phyloP scores from a whole-genome alignment of 805 yeast species.

The Debaryomyces prosopidis region DNA sequence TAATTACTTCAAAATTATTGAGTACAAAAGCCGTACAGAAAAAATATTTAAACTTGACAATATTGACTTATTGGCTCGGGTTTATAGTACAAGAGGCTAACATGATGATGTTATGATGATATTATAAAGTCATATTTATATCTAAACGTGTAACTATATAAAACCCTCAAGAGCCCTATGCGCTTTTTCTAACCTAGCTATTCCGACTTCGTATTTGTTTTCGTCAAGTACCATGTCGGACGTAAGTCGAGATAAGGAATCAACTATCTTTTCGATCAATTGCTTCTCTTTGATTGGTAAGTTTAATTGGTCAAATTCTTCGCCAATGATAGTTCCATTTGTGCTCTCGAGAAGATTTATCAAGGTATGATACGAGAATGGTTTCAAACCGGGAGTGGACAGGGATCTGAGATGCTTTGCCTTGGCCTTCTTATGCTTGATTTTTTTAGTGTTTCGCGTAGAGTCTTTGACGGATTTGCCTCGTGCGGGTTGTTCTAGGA shows the following conservation, averaged over 20 bases:
- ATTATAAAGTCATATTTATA: too few species aligned
- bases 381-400: conserved; percentile 23
- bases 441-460: conserved; percentile 20
- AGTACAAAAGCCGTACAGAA: too few species aligned
- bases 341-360: conserved; percentile 56
- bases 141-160: conserved; percentile 16
- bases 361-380: conserved; percentile 45
- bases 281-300: conserved; percentile 76
- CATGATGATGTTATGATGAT: too few species aligned
- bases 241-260: conserved; percentile 79
- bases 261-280: conserved; percentile 81
- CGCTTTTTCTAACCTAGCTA: conserved; percentile 77
- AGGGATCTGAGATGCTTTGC: conserved; percentile 6
- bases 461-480: conserved; percentile 36
- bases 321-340: conserved; percentile 62
- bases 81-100: too few species aligned
- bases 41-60: too few species aligned
- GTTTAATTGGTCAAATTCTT: conserved; percentile 71
- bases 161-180: conserved; percentile 85
- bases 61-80: too few species aligned
- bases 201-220: conserved; percentile 75
- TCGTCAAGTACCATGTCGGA: conserved; percentile 90
- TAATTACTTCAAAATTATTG: too few species aligned
- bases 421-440: conserved; percentile 18
- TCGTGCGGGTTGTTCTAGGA: conserved; percentile 29